Evolutionary conservation across 495 filamentous ascomycete species (phyloP), one percentile per base, ranked within the genome.

Genomic region (Penicillium cataractarum): DNA sequence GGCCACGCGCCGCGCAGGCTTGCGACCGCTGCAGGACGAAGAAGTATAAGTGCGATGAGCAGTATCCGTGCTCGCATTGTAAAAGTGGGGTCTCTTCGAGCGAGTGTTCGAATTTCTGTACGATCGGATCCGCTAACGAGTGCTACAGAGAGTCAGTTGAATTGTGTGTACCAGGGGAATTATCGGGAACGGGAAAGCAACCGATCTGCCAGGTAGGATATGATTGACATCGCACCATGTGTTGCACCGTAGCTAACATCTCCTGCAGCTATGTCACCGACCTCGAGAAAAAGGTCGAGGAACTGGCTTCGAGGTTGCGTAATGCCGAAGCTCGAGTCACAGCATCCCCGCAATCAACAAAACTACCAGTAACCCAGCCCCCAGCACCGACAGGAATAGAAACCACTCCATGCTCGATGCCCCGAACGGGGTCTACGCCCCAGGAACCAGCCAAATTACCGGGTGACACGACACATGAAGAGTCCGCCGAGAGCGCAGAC

Each of bases 31-130:
- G 77, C 62, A 70, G 77, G 59, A 50, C 68, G 51, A 79, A 79
- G 67, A 79, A 79, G 62, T 79, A 79, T 59, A 79, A 79, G 66
- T 79, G 77, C 65, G 74, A 79, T 46, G 77, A 79, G 63, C 68
- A 68, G 21, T 79, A 76, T 66, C 77, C 77, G 3, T 78, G 75
- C 55, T 65, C 72, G 9, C 74, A 78, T 54, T 79, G 76, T 63
- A 78, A 71, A 67, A 79, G 76, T 79, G 60, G n/a, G 61, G 51
- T 32, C 2, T 19, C 12, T 26, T 3, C 19, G 8, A 37, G 24
- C n/a, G 7, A 17, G 6, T 3, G 3, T 44, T 46, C n/a, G 15
- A 15, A 50, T 27, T 27, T 4, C 19, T 7, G 6, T 6, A 42
- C 1, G 12, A 24, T 2, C 0, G 17, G 15, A 26, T 40, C 8